phyloP scores from a whole-genome alignment of 139 green algal species.

The Tetraselmis chui region DNA sequence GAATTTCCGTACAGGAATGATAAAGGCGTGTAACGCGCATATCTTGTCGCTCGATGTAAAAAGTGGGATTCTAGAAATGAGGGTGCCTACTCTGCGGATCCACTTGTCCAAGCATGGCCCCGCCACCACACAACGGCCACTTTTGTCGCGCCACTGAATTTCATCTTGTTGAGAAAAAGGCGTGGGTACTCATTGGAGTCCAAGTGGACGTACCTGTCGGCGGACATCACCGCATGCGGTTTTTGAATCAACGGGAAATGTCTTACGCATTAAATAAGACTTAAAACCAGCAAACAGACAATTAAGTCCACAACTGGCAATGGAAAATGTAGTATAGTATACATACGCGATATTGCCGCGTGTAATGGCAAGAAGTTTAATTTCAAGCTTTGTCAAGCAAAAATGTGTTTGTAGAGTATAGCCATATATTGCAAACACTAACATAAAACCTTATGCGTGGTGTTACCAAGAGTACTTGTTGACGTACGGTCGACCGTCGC shows the following conservation, averaged over 20 bases:
- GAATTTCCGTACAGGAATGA: too few species aligned
- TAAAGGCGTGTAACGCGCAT: too few species aligned
- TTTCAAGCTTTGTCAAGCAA: too few species aligned
- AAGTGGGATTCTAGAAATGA: too few species aligned
- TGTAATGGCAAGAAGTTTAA: background rate
- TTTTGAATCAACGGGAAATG: background rate
- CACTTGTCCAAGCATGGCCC: background rate
- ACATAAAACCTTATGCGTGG: too few species aligned
- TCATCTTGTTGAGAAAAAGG: background rate
- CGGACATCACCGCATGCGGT: background rate
- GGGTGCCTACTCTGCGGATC: background rate
- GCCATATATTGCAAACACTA: too few species aligned
- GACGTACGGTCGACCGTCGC: background rate
- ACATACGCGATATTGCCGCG: background rate
- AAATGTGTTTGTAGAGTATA: too few species aligned
- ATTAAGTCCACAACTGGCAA: too few species aligned
- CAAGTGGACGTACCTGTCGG: background rate
- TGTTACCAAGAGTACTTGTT: background rate
- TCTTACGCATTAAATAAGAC: background rate
- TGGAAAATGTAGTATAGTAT: background rate
- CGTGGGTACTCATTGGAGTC: background rate
- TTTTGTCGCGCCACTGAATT: background rate
- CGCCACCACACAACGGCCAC: background rate
- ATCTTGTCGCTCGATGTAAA: too few species aligned
- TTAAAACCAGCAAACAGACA: too few species aligned